Base-by-base conservation (phyloP, 306 rosid genomes). In the Medicago lupulina region DNA sequence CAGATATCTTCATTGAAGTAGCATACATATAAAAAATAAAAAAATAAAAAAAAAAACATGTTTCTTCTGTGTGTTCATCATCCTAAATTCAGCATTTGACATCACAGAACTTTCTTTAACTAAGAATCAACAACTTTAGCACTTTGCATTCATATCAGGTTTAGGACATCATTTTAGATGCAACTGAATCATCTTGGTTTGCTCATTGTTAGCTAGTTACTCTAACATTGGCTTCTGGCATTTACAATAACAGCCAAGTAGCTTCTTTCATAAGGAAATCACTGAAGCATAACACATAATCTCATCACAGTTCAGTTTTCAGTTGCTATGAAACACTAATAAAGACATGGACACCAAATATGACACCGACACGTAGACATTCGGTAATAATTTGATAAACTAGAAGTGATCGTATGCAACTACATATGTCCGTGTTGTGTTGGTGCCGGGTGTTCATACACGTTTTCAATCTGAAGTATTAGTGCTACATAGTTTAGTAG, bases 261-360 rank as follows among this genome's bases (percentile, higher is more conserved):
- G 47, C 76, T 43, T 76, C 17, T 36, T 60, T 40, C 50, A 39
- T 19, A 59, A 41, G 59, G 25, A 16, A 16, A 49, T 9, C 69
- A 50, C 8, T 50, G 76, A 76, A 57, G 74, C 76, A 15, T 21
- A 40, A 46, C 67, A 41, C 49, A 83, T 69, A 53, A 60, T 67
- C 57, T 50, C 21, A 49, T 49, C 4, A 8, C 17, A 18, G 13
- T 54, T 17, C 28, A 54, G 60, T 5, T 54, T 54, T 54, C 61
- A 18, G 1, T 18, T 18, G 31, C 1, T 18, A 54, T 18, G 60
- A 54, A 54, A 1, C 2, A 17, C 5, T 53, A 3, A 3, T 7
- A 50, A 31, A 4, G 15, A 57, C 38, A 34, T 5, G 38, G 38
- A 34, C 6, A 60, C n/a, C 11, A 0, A 2, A 49, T 49, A 19